phyloP scores from a whole-genome alignment of 257 asterid species.

The Forsythia viridissima region DNA sequence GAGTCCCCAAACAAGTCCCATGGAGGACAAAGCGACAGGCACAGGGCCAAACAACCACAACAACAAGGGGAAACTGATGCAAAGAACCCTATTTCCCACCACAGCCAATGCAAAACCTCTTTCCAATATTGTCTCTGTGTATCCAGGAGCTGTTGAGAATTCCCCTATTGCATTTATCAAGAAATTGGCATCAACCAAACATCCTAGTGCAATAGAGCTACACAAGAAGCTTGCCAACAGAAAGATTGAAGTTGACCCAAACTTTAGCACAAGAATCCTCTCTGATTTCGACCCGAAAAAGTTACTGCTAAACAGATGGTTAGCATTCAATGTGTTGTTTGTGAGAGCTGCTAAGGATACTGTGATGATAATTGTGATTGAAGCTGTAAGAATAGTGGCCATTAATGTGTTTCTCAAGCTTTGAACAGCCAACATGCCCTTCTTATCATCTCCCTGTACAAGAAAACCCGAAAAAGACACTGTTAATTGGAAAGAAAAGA shows the following conservation, averaged over 20 bases:
- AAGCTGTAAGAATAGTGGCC: constrained; percentile 68
- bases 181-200: constrained; percentile 64
- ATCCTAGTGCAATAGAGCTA: constrained; percentile 63
- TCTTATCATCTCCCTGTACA: constrained; percentile 64
- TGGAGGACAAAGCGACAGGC: constrained; percentile 57
- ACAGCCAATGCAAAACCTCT: constrained; percentile 65
- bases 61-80: constrained; percentile 59
- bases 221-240: constrained; percentile 64
- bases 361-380: constrained; percentile 51
- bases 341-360: constrained; percentile 61
- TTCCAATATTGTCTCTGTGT: constrained; percentile 62
- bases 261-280: constrained; percentile 58
- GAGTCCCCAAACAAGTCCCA: constrained; percentile 64
- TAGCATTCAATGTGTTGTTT: constrained; percentile 66
- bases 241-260: constrained; percentile 55
- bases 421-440: constrained; percentile 75
- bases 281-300: constrained; percentile 59
- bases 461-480: not conserved
- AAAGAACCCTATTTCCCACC: constrained; percentile 70
- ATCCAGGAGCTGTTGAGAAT: constrained; percentile 32
- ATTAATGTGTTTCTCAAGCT: constrained; percentile 76
- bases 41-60: constrained; percentile 78
- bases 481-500: not conserved
- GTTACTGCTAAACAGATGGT: constrained; percentile 25
- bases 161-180: constrained; percentile 72